Conservation (phyloP, 2,329 filamentous ascomycete species). For the Penicillium digitatum region DNA sequence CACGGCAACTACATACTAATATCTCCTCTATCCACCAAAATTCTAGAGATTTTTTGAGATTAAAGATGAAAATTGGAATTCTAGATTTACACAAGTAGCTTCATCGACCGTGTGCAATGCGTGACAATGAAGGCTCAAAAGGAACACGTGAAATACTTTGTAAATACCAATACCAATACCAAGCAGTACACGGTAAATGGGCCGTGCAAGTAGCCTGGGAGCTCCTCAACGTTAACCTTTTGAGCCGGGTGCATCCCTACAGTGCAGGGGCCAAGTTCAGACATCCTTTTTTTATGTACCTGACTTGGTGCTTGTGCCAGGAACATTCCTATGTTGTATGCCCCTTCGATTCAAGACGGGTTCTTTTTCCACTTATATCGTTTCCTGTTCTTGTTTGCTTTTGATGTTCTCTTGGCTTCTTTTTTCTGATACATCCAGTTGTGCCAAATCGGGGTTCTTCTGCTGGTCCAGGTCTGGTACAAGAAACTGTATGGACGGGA, state of each 20-base stretch:
- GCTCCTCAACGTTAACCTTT: slow-evolving; percentile 22
- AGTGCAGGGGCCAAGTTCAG: slow-evolving; percentile 7
- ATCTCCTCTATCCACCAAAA: too few species aligned
- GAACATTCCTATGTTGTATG: slow-evolving; percentile 12
- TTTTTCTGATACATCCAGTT: background rate
- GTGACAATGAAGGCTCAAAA: too few species aligned
- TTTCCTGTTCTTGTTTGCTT: background rate
- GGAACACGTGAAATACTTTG: background rate
- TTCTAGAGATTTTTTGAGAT: background rate
- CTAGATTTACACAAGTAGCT: too few species aligned
- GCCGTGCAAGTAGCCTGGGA: background rate
- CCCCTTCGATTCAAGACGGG: background rate
- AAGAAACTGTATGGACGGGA: slow-evolving; percentile 1
- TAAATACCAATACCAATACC: background rate
- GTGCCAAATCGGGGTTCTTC: background rate
- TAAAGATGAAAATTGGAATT: background rate
- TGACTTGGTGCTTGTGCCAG: slow-evolving; percentile 10
- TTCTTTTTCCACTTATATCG: background rate
- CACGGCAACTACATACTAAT: too few species aligned
- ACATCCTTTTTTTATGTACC: slow-evolving; percentile 7
- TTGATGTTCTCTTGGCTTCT: background rate
- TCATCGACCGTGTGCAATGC: too few species aligned
- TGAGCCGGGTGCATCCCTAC: slow-evolving; percentile 23
- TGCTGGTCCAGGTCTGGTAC: background rate
- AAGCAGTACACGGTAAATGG: background rate